A percentile compares a stretch with the other conserved stretches of the same genome.
Evolutionary conservation across 306 rosid species (phyloP).

Genomic region (Malus asiatica): DNA sequence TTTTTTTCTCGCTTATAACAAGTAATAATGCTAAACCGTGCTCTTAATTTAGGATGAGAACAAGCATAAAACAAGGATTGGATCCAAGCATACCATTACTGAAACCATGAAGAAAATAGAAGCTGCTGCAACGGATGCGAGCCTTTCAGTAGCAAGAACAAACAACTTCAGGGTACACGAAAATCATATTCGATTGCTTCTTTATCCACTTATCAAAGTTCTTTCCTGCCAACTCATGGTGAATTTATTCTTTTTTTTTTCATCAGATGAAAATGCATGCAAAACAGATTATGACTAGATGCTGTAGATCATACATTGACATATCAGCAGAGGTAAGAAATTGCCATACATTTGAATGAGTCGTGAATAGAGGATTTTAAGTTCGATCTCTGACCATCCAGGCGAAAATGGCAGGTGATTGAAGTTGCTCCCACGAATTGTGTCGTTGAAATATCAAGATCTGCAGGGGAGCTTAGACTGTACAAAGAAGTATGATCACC

Average conservation of each 20-base stretch:
- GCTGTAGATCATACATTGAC: conserved; percentile 47
- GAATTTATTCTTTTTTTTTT: neutral
- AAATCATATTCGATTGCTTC: neutral
- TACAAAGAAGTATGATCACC: conserved; percentile 43
- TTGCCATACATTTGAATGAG: neutral
- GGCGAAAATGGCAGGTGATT: conserved; percentile 49
- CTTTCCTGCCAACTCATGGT: neutral
- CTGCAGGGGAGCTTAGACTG: conserved; percentile 50
- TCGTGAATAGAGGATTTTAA: neutral
- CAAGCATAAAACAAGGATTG: conserved; percentile 42
- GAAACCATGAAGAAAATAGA: conserved; percentile 72
- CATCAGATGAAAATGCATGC: conserved; percentile 59
- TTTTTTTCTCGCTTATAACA: neutral
- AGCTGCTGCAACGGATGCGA: conserved; percentile 66
- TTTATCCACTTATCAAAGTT: too few relatives aligned
- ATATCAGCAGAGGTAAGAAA: conserved; percentile 63
- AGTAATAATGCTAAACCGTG: conserved; percentile 1
- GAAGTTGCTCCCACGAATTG: conserved; percentile 76
- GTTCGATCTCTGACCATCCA: conserved; percentile 1
- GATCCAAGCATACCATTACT: conserved; percentile 47
- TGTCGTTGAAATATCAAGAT: conserved; percentile 66
- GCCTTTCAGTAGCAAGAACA: conserved; percentile 45
- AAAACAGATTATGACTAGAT: conserved; percentile 43
- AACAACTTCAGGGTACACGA: conserved; percentile 45
- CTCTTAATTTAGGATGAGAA: conserved; percentile 40